These are phyloP conservation scores for Sophora flavescens DNA, from an alignment of 306 rosid species.

Conservation along the genomic window DNA sequence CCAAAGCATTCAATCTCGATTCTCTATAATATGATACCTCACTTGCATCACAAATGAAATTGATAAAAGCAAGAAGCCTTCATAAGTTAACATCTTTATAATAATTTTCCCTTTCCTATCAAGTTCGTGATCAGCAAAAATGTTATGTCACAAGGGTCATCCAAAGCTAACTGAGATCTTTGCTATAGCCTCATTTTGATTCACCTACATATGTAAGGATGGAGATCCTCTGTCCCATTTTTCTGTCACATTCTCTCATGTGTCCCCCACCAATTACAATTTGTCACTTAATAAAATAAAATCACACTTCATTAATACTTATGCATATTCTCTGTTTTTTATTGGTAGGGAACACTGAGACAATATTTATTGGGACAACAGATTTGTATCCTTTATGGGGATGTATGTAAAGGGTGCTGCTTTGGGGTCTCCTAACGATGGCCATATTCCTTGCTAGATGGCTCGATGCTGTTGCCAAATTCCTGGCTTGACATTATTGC, in stretches of 20 bases:
- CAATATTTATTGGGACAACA: too few species aligned
- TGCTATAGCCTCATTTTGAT: background rate
- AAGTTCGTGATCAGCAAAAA: constrained; percentile 8
- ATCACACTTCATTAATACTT: too few species aligned
- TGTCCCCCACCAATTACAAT: too few species aligned
- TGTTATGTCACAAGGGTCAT: constrained; percentile 4
- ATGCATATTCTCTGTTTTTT: too few species aligned
- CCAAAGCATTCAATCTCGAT: background rate
- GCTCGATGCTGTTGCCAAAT: constrained; percentile 51
- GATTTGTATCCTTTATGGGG: too few species aligned
- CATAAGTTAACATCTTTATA: background rate
- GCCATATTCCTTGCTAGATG: constrained; percentile 54
- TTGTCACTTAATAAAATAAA: too few species aligned
- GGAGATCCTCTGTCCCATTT: too few species aligned
- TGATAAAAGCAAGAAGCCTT: background rate
- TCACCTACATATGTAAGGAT: too few species aligned
- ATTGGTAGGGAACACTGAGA: too few species aligned
- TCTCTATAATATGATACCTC: background rate
- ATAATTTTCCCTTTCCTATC: too few species aligned
- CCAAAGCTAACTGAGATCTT: constrained; percentile 5
- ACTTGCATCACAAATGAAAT: background rate
- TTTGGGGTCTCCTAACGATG: background rate
- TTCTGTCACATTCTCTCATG: too few species aligned
- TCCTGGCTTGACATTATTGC: constrained; percentile 63
- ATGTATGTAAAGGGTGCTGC: too few species aligned